Evolutionary conservation across 2,329 filamentous ascomycete species (phyloP).

Genomic region (Exserohilum rostratum): DNA sequence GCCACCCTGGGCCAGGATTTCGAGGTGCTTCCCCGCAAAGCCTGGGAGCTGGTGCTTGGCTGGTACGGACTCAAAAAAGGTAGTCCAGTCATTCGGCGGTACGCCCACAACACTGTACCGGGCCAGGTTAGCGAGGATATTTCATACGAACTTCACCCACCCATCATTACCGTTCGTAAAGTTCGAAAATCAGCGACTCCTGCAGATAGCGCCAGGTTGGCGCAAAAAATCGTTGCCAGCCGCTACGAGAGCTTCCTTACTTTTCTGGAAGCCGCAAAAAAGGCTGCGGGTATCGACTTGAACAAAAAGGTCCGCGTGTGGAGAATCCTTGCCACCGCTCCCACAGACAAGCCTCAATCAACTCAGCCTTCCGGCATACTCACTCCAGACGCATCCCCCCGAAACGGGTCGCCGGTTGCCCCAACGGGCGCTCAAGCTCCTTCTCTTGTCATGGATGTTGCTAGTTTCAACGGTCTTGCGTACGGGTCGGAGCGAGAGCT

Average conservation of each 20-base stretch:
- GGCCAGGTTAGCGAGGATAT: slow-evolving; percentile 67
- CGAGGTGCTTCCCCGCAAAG: slow-evolving; percentile 75
- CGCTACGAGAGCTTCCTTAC: slow-evolving; percentile 70
- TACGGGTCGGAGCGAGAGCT: slow-evolving; percentile 70
- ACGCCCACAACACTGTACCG: slow-evolving; percentile 75
- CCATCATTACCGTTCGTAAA: slow-evolving; percentile 83
- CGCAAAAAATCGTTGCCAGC: slow-evolving; percentile 73
- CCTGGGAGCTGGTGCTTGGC: slow-evolving; percentile 78
- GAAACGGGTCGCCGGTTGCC: slow-evolving; percentile 50
- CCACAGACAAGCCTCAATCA: slow-evolving; percentile 41
- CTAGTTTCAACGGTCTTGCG: slow-evolving; percentile 67
- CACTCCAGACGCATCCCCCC: slow-evolving; percentile 54
- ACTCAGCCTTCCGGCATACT: slow-evolving; percentile 47
- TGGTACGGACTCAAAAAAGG: slow-evolving; percentile 81
- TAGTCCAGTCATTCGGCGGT: slow-evolving; percentile 74
- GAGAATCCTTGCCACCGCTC: slow-evolving; percentile 62
- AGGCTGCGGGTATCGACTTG: slow-evolving; percentile 68
- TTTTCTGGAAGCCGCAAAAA: slow-evolving; percentile 79
- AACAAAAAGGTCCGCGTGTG: slow-evolving; percentile 79
- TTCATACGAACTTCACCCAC: slow-evolving; percentile 82
- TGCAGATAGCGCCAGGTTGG: slow-evolving; percentile 65
- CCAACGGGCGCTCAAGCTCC: slow-evolving; percentile 44
- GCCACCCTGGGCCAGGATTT: slow-evolving; percentile 70
- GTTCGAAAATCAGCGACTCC: slow-evolving; percentile 69
- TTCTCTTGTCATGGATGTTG: slow-evolving; percentile 65